Conservation (phyloP, 2,329 filamentous ascomycete species). For the Canariomyces notabilis region DNA sequence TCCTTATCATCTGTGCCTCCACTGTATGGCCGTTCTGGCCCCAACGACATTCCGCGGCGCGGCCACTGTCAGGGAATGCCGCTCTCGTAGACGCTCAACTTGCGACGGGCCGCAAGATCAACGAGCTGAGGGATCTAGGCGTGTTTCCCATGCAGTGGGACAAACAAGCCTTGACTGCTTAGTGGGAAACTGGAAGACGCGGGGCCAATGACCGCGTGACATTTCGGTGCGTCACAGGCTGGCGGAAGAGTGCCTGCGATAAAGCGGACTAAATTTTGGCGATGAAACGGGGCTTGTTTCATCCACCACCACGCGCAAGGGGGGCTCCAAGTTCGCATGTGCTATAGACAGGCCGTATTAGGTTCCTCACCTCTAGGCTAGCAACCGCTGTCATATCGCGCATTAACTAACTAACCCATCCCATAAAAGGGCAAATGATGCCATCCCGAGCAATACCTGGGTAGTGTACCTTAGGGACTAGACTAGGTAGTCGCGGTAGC, state of each 20-base stretch:
- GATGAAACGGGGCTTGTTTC: slow-evolving; percentile 26
- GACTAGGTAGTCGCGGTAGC: too few species aligned
- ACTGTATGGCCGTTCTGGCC: too few species aligned
- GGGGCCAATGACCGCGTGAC: slow-evolving; percentile 5
- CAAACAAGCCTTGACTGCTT: neutral
- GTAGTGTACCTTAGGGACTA: too few species aligned
- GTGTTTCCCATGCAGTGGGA: neutral
- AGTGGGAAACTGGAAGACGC: slow-evolving; percentile 8
- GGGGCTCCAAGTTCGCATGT: slow-evolving; percentile 5
- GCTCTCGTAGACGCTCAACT: neutral
- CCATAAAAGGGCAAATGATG: slow-evolving; percentile 17
- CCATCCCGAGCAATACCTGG: slow-evolving; percentile 20
- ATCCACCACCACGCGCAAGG: slow-evolving; percentile 17
- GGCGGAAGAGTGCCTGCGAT: slow-evolving; percentile 8
- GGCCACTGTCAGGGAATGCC: too few species aligned
- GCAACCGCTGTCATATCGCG: slow-evolving; percentile 1
- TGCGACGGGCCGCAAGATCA: neutral
- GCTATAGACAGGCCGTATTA: too few species aligned
- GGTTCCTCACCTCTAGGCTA: too few species aligned
- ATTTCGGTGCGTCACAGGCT: slow-evolving; percentile 1
- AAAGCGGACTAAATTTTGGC: slow-evolving; percentile 10
- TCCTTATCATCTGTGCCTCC: neutral
- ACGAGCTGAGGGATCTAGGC: too few species aligned
- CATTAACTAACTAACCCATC: slow-evolving; percentile 9
- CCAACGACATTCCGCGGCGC: neutral